These are phyloP conservation scores for Amylocarpus encephaloides DNA, from an alignment of 2,329 filamentous ascomycete genomes.

Conservation along the genomic window DNA sequence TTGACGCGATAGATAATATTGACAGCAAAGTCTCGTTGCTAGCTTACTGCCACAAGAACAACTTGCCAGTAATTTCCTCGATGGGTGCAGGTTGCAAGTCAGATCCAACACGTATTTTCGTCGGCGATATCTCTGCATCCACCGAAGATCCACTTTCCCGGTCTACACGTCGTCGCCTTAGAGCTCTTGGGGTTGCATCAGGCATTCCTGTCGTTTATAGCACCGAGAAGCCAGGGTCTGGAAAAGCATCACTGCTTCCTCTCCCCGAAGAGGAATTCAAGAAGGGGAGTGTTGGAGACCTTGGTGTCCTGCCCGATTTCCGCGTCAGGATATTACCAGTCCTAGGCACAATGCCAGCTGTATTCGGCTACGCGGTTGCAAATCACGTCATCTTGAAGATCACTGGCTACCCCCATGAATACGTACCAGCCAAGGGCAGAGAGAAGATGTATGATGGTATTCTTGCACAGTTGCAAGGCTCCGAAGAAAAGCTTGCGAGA, in stretches of 20 bases:
- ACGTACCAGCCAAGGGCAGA: slow-evolving; percentile 70
- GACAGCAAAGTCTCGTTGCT: slow-evolving; percentile 90
- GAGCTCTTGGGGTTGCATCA: slow-evolving; percentile 64
- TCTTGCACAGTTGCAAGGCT: slow-evolving; percentile 65
- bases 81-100: slow-evolving; percentile 98
- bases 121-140: slow-evolving; percentile 84
- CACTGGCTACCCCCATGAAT: slow-evolving; percentile 77
- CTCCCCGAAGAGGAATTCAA: slow-evolving; percentile 80
- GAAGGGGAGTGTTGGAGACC: slow-evolving; percentile 78
- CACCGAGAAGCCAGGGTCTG: slow-evolving; percentile 80
- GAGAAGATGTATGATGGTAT: slow-evolving; percentile 92
- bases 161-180: slow-evolving; percentile 72
- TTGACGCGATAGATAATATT: slow-evolving; percentile 98
- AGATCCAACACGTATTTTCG: slow-evolving; percentile 71
- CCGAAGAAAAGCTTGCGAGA: slow-evolving; percentile 65
- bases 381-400: slow-evolving; percentile 88
- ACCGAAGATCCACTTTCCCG: slow-evolving; percentile 86
- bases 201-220: slow-evolving; percentile 93
- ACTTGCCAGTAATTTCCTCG: slow-evolving; percentile 78
- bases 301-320: slow-evolving; percentile 87
- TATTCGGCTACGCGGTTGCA: slow-evolving; percentile 86
- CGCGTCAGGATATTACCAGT: slow-evolving; percentile 92
- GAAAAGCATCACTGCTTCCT: slow-evolving; percentile 84
- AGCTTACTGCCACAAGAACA: slow-evolving; percentile 75
- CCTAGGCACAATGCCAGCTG: slow-evolving; percentile 91